Conservation (phyloP, 257 asterid genomes). For the Leonotis leonurus region DNA sequence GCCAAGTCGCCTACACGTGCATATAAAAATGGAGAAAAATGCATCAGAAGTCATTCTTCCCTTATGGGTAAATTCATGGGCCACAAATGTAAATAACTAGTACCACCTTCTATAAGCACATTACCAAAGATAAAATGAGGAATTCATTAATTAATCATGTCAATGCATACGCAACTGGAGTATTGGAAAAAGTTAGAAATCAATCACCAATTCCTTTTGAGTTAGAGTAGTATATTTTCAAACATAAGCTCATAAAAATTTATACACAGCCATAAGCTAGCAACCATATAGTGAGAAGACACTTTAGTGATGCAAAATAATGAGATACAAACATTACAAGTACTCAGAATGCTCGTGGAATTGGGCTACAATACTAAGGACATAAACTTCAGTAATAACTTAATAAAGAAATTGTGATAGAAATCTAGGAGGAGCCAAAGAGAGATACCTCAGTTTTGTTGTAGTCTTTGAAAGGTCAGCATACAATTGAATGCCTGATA, state of each 20-base stretch:
- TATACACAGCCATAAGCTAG: no score
- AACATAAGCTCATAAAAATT: no score
- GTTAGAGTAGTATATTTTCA: no score
- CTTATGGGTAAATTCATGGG: no score
- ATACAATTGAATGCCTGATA: constrained; percentile 77
- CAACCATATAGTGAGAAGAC: no score
- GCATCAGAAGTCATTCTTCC: not conserved
- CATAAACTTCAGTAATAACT: not conserved
- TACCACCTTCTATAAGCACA: not conserved
- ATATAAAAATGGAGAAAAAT: not conserved
- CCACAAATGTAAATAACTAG: not conserved
- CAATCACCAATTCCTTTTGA: no score
- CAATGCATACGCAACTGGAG: no score
- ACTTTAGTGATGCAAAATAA: not conserved
- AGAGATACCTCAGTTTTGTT: constrained; percentile 45
- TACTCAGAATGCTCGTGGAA: not conserved
- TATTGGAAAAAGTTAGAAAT: no score
- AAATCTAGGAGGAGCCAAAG: not conserved
- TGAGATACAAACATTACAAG: not conserved
- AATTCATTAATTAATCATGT: no score
- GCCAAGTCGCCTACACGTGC: constrained; percentile 48
- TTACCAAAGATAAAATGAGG: not conserved
- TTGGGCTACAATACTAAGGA: not conserved
- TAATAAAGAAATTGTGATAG: not conserved
- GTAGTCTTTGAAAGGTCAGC: constrained; percentile 46